phyloP scores from a whole-genome alignment of 1,139 yeast genomes.

The Taphrina communis region DNA sequence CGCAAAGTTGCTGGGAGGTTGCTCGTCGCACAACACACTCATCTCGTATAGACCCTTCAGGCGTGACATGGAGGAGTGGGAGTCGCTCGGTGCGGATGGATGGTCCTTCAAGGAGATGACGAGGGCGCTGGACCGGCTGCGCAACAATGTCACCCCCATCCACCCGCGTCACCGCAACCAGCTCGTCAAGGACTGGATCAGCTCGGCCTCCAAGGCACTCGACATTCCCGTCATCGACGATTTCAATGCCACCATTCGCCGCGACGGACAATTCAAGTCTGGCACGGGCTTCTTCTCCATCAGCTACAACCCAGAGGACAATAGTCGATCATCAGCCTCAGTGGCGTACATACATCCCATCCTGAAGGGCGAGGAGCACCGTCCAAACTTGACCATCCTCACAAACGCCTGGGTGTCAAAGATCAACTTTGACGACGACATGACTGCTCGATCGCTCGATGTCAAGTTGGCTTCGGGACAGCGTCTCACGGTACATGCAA shows the following conservation, averaged over 20 bases:
- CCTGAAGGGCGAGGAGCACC: slow-evolving; percentile 36
- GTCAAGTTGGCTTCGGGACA: slow-evolving; percentile 47
- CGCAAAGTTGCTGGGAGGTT: slow-evolving; percentile 32
- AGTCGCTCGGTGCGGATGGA: slow-evolving; percentile 23
- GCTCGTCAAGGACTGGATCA: slow-evolving; percentile 34
- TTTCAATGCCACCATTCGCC: slow-evolving; percentile 21
- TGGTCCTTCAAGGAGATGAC: slow-evolving; percentile 28
- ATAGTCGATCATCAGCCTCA: slow-evolving; percentile 18
- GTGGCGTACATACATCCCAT: slow-evolving; percentile 37
- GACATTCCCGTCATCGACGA: slow-evolving; percentile 33
- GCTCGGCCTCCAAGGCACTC: slow-evolving; percentile 24
- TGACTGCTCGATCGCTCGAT: slow-evolving; percentile 23
- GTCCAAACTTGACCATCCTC: slow-evolving; percentile 28
- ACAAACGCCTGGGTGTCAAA: slow-evolving; percentile 38
- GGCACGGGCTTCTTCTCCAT: slow-evolving; percentile 36
- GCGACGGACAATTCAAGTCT: slow-evolving; percentile 26
- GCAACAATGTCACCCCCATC: slow-evolving; percentile 28
- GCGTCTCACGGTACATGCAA: slow-evolving; percentile 47
- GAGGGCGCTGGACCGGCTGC: slow-evolving; percentile 20
- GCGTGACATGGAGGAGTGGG: slow-evolving; percentile 33
- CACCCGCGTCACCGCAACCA: slow-evolving; percentile 32
- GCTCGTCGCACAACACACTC: slow-evolving; percentile 35
- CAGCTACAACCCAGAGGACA: slow-evolving; percentile 34
- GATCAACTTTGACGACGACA: slow-evolving; percentile 16
- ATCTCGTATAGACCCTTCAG: slow-evolving; percentile 34